Base-by-base conservation (phyloP, 108 stramenopile genomes). In the Stephanodiscus minutulus region DNA sequence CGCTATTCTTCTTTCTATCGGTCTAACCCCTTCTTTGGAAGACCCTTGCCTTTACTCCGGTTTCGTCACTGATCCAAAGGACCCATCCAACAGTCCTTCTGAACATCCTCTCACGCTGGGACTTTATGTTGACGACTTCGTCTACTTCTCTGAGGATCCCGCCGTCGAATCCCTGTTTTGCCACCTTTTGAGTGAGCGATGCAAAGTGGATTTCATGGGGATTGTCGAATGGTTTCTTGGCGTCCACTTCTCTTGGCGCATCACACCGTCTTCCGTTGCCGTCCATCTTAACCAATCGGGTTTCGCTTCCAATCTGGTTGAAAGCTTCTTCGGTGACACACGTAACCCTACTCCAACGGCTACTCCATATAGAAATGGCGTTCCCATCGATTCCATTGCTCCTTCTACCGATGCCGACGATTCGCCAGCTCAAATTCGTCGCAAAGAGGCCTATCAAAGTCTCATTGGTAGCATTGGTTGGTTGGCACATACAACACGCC, bases 241-340 rank as follows among this genome's bases (percentile, higher is more conserved):
- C 15, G 44, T 61, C 11, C 49, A 59, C 11, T 79, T 73, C 52
- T 33, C 49, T 3, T 79, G 72, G 72, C 1, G 15, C 22, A 36
- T 49, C n/a, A 12, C 13, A 25, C 17, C 61, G 25, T 58, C 60
- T 8, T 7, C 61, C 11, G 7, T 79, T 11, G 61, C 72, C 0
- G 78, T 73, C 17, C 72, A 68, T 37, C 48, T 79, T 10, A 73
- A 28, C 13, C 79, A 79, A 68, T 46, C 65, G 13, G 79, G 66
- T 2, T 79, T 68, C 31, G 52, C 66, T 2, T 61, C 68, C n/a
- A 48, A 68, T n/a, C 24, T 60, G 0, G 65, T 61, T 44, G 59
- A 79, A 22, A 49, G 72, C 7, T 68, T 43, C 65, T 58, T 12
- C 15, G 68, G 17, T n/a, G 43, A 17, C 5, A 44, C 7, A 31